phyloP scores from a whole-genome alignment of 1,139 yeast species.

The Candida sp. region DNA sequence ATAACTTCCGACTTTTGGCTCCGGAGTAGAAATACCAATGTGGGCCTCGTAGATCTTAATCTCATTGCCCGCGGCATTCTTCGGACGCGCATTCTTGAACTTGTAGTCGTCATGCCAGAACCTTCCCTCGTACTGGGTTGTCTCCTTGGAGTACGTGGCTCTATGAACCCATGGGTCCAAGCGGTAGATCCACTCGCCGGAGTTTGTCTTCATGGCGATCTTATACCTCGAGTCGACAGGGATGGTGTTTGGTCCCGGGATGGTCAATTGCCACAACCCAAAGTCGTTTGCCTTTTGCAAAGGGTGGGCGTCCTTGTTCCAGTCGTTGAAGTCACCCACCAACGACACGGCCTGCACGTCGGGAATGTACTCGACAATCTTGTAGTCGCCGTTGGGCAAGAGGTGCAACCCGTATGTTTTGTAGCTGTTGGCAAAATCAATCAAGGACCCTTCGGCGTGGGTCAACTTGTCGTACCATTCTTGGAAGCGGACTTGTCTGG shows the following conservation, averaged over 20 bases:
- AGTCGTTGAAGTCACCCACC: constrained; percentile 89
- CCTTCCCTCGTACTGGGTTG: constrained; percentile 71
- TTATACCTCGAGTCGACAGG: constrained; percentile 85
- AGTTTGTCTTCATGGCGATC: constrained; percentile 64
- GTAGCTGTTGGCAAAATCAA: constrained; percentile 62
- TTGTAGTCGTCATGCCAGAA: constrained; percentile 79
- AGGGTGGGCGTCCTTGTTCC: constrained; percentile 68
- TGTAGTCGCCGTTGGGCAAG: constrained; percentile 27
- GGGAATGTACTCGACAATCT: constrained; percentile 88
- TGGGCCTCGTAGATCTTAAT: constrained; percentile 95
- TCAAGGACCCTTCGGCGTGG: constrained; percentile 49
- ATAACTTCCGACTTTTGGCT: constrained; percentile 83
- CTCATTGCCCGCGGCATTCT: constrained; percentile 46
- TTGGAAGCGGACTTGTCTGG: constrained; percentile 55
- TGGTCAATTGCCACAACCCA: constrained; percentile 69
- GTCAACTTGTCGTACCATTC: constrained; percentile 49
- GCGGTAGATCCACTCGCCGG: constrained; percentile 76
- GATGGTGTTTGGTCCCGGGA: constrained; percentile 61
- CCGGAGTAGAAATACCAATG: constrained; percentile 93
- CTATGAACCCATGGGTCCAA: constrained; percentile 90
- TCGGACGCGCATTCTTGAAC: constrained; percentile 70
- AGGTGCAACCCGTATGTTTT: constrained; percentile 79
- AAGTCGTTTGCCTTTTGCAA: constrained; percentile 58
- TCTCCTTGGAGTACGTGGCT: constrained; percentile 69
- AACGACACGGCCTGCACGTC: constrained; percentile 75